Percentiles rank a stretch among this genome's conserved stretches.
Conservation (phyloP, 2,329 filamentous ascomycete species). For the Colletotrichum kahawae region DNA sequence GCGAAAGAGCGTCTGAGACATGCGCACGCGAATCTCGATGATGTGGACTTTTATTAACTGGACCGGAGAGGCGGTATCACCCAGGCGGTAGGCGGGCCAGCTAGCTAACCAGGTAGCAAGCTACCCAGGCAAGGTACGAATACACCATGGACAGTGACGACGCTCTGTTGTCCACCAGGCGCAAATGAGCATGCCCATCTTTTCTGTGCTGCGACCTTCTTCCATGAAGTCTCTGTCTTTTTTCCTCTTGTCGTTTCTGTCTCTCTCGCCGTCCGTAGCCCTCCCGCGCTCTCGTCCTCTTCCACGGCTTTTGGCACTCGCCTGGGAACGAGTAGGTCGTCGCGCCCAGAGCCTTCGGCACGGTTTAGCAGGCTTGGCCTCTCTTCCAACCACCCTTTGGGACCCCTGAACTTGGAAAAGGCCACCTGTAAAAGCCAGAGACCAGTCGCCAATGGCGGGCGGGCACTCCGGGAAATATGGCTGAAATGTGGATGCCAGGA, state of each 20-base stretch:
- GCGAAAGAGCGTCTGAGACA: constrained; percentile 17
- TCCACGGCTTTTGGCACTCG: background rate
- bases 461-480: background rate
- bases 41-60: constrained; percentile 15
- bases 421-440: constrained; percentile 9
- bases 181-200: background rate
- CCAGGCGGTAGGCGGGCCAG: background rate
- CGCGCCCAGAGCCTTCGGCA: constrained; percentile 7
- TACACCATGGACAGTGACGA: background rate
- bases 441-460: background rate
- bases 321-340: background rate
- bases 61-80: background rate
- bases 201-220: background rate
- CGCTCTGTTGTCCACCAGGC: background rate
- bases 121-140: background rate
- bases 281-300: background rate
- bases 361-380: constrained; percentile 5
- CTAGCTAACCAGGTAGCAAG: background rate
- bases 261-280: background rate
- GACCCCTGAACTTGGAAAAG: constrained; percentile 7
- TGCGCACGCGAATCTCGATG: constrained; percentile 10
- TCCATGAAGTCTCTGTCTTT: background rate
- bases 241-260: background rate
- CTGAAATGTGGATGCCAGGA: background rate
- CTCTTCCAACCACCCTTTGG: background rate